Evolutionary conservation across 441 rosid genomes (phyloP).

Genomic region (Daphne laureola): DNA sequence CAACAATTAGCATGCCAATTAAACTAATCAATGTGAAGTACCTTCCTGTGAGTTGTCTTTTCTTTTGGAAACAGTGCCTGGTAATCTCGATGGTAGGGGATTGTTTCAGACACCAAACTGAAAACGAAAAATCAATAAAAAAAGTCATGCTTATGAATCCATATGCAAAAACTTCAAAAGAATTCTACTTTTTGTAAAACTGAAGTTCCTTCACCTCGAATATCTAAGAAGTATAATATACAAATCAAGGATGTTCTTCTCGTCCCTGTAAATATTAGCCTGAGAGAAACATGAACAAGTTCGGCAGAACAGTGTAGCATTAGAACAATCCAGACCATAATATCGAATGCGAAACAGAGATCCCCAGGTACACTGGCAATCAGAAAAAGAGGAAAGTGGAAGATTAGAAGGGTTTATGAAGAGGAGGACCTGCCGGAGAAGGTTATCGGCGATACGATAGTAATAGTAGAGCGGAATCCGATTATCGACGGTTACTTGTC

Average conservation of each 20-base stretch:
- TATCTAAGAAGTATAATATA: conserved; percentile 85
- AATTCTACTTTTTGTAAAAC: background rate
- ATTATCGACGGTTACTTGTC: conserved; percentile 71
- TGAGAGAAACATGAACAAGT: conserved; percentile 14
- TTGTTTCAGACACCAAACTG: conserved; percentile 90
- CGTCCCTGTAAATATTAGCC: conserved; percentile 77
- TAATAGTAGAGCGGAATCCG: conserved; percentile 72
- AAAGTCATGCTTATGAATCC: conserved; percentile 11
- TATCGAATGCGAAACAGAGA: too few species aligned
- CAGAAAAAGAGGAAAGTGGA: background rate
- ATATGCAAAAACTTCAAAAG: conserved; percentile 5
- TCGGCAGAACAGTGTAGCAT: too few species aligned
- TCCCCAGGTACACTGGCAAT: background rate
- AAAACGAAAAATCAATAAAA: conserved; percentile 13
- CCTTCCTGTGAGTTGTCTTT: conserved; percentile 59
- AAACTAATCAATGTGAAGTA: conserved; percentile 24
- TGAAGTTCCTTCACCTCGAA: conserved; percentile 52
- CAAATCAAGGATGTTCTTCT: conserved; percentile 84
- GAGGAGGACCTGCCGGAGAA: conserved; percentile 66
- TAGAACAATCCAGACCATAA: too few species aligned
- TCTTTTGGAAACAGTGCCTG: conserved; percentile 44
- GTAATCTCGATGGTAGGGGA: conserved; percentile 85
- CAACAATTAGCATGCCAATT: background rate
- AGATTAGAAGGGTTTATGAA: background rate
- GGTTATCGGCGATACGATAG: conserved; percentile 84